A percentile compares a stretch with the other conserved stretches of the same genome.
Evolutionary conservation across 2,329 filamentous ascomycete species (phyloP).

Genomic region (Colletotrichum brevisporum): DNA sequence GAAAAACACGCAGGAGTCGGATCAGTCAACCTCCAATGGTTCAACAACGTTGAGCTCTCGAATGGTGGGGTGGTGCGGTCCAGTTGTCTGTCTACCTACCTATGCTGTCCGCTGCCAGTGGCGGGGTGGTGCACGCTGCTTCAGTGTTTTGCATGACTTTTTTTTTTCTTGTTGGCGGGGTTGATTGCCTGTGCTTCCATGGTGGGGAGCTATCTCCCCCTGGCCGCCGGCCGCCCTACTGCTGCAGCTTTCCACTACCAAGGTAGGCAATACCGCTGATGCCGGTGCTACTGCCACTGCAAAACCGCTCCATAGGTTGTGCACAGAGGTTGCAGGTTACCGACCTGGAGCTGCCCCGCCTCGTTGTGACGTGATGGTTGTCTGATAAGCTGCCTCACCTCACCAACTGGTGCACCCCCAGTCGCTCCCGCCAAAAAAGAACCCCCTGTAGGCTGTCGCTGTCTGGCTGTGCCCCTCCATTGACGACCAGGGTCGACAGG

Average conservation of each 20-base stretch:
- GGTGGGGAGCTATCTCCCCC: constrained; percentile 27
- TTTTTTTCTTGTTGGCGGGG: constrained; percentile 45
- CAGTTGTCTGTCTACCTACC: no score
- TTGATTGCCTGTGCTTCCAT: constrained; percentile 27
- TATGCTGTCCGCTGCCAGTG: constrained; percentile 42
- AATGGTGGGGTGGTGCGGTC: constrained; percentile 44
- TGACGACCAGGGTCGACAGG: background rate
- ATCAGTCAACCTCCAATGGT: constrained; percentile 23
- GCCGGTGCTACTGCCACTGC: background rate
- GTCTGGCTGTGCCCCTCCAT: no score
- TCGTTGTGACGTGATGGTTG: constrained; percentile 44
- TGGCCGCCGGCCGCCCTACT: background rate
- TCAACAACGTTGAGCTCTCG: constrained; percentile 39
- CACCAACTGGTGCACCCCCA: constrained; percentile 9
- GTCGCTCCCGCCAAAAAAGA: constrained; percentile 7
- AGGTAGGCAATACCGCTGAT: background rate
- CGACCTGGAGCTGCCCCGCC: constrained; percentile 33
- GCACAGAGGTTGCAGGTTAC: background rate
- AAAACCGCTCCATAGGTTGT: no score
- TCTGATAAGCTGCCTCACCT: constrained; percentile 33
- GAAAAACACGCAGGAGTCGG: constrained; percentile 30
- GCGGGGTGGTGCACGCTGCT: constrained; percentile 32
- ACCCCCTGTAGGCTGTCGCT: background rate
- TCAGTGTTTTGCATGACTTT: constrained; percentile 35
- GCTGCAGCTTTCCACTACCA: background rate